A percentile compares a stretch with the other conserved stretches of the same genome.
phyloP scores from a whole-genome alignment of 2,329 filamentous ascomycete genomes.

The Aspergillus ochraceus region DNA sequence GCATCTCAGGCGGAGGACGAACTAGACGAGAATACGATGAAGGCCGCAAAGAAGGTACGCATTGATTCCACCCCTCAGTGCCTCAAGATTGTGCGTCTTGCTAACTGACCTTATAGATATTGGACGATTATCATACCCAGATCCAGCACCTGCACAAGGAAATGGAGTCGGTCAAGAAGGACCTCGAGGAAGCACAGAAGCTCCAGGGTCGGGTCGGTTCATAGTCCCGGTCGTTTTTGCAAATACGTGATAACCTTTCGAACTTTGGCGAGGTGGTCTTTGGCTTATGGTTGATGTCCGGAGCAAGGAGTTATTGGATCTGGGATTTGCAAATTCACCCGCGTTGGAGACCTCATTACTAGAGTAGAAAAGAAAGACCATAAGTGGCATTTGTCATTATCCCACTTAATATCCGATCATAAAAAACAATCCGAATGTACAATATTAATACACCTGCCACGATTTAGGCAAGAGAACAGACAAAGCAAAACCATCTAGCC shows the following conservation, averaged over 20 bases:
- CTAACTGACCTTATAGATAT: conserved; percentile 40
- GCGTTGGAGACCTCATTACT: not conserved
- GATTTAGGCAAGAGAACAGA: conserved; percentile 7
- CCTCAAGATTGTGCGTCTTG: conserved; percentile 14
- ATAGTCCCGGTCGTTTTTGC: conserved; percentile 9
- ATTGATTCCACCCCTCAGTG: not conserved
- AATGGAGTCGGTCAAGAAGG: conserved; percentile 58
- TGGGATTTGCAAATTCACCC: conserved; percentile 8
- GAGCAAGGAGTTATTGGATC: conserved; percentile 15
- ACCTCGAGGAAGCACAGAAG: conserved; percentile 58
- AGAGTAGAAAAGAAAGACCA: conserved; percentile 1
- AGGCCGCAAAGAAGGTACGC: conserved; percentile 60
- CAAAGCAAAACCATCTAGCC: conserved; percentile 2
- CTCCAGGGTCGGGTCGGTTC: conserved; percentile 23
- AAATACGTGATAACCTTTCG: not conserved
- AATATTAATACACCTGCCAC: conserved; percentile 38
- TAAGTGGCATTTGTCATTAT: conserved; percentile 13
- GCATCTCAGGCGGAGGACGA: conserved; percentile 44
- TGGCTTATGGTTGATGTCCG: conserved; percentile 8
- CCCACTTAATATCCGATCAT: conserved; percentile 21
- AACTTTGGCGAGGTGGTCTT: conserved; percentile 4
- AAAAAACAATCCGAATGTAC: conserved; percentile 23
- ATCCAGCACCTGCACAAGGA: conserved; percentile 62
- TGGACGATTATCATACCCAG: conserved; percentile 52
- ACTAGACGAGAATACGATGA: conserved; percentile 60